A percentile compares a stretch with the other conserved stretches of the same genome.
Evolutionary conservation across 108 stramenopile species (phyloP).

Genomic region (Mediolabrus comicus): DNA sequence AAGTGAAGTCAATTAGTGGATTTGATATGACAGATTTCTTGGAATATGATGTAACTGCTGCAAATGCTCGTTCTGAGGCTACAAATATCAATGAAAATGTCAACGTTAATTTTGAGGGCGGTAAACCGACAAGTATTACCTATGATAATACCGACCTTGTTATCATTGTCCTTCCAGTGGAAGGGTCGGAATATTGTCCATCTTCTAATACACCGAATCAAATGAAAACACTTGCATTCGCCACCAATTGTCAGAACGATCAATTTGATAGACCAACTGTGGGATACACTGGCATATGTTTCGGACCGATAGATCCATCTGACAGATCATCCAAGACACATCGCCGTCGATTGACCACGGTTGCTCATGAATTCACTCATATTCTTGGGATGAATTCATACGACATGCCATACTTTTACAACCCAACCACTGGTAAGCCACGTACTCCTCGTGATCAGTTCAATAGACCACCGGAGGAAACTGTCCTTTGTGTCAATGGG

Average conservation of each 20-base stretch:
- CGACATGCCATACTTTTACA: constrained; percentile 43
- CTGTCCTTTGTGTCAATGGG: constrained; percentile 39
- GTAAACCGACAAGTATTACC: neutral
- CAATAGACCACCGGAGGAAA: constrained; percentile 20
- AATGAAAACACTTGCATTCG: constrained; percentile 42
- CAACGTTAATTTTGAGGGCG: constrained; percentile 3
- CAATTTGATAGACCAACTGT: constrained; percentile 40
- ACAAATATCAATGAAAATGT: constrained; percentile 34
- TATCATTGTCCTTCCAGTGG: constrained; percentile 36
- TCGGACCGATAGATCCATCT: constrained; percentile 33
- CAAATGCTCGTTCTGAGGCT: constrained; percentile 10
- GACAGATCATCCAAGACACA: constrained; percentile 35
- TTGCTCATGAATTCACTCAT: constrained; percentile 50
- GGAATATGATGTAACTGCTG: constrained; percentile 13
- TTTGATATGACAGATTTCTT: constrained; percentile 24
- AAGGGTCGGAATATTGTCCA: constrained; percentile 22
- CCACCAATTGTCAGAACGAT: constrained; percentile 39
- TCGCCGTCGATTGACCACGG: constrained; percentile 20
- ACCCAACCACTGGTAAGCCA: constrained; percentile 35
- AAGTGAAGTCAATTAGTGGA: constrained; percentile 20
- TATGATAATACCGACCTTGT: constrained; percentile 32
- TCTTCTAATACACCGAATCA: neutral
- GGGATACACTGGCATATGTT: constrained; percentile 37
- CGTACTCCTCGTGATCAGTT: constrained; percentile 36
- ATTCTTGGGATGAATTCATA: constrained; percentile 49